Percentiles rank a stretch among this genome's conserved stretches.
Evolutionary conservation across 371 early-diverging fungal genomes (phyloP).

Genomic region (Apophysomyces trapeziformis): DNA sequence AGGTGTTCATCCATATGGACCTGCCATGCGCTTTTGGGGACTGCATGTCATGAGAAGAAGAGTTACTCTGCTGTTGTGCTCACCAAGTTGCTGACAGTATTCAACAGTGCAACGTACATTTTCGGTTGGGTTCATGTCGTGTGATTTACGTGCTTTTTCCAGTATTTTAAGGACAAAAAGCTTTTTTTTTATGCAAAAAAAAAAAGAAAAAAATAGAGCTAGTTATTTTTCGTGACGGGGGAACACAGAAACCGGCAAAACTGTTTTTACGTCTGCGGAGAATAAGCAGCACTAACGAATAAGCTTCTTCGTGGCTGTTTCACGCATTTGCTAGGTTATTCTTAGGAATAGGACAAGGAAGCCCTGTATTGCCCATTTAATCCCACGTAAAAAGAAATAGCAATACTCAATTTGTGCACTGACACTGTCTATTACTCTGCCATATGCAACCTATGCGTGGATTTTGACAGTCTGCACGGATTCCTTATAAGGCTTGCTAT

Average conservation of each 20-base stretch:
- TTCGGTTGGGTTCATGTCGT: conserved; percentile 2
- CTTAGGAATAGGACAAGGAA: too few species aligned
- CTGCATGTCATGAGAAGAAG: conserved; percentile 3
- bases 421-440: too few species aligned
- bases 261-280: neutral
- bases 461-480: too few species aligned
- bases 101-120: conserved; percentile 13
- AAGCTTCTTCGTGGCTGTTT: too few species aligned
- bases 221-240: neutral
- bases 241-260: neutral
- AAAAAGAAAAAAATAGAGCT: too few species aligned
- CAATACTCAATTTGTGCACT: too few species aligned
- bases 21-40: conserved; percentile 3
- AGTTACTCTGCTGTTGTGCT: neutral
- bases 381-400: too few species aligned
- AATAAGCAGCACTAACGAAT: too few species aligned
- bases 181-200: neutral
- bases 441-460: too few species aligned
- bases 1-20: conserved; percentile 20
- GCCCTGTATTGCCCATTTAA: too few species aligned
- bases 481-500: too few species aligned
- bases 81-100: conserved; percentile 13
- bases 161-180: neutral
- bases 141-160: neutral
- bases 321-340: too few species aligned